Conservation (phyloP, 106 monocot species). For the Dioscorea dumetorum region DNA sequence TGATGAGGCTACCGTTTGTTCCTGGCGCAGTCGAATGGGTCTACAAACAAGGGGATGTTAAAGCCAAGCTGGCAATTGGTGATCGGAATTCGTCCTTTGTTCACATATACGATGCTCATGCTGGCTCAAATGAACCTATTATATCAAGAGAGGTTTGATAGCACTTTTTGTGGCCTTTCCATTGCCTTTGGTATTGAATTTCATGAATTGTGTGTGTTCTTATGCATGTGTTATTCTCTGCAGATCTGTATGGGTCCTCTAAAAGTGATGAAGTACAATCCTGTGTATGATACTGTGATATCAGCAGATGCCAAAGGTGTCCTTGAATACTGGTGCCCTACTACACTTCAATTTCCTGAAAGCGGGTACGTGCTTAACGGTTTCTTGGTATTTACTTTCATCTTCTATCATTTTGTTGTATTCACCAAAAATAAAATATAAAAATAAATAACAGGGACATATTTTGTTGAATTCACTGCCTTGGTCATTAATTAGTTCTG, state of each 20-base stretch:
- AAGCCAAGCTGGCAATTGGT: constrained; percentile 84
- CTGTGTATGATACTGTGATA: constrained; percentile 67
- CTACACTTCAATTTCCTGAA: constrained; percentile 79
- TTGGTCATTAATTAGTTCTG: too few relatives aligned
- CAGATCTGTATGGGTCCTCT: constrained; percentile 81
- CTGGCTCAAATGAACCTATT: constrained; percentile 80
- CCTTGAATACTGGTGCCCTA: constrained; percentile 87
- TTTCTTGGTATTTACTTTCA: too few relatives aligned
- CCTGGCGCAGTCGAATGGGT: constrained; percentile 90
- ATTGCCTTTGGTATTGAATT: neutral
- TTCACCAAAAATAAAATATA: neutral
- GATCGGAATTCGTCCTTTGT: constrained; percentile 59
- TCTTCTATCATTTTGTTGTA: neutral
- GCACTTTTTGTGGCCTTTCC: neutral
- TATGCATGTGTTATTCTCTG: constrained; percentile 8
- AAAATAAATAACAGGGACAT: neutral
- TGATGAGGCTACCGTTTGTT: constrained; percentile 77
- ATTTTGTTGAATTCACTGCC: neutral
- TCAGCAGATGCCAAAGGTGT: constrained; percentile 86
- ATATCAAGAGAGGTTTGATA: constrained; percentile 68
- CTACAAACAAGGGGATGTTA: constrained; percentile 83
- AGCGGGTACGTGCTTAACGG: constrained; percentile 34
- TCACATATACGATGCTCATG: constrained; percentile 77
- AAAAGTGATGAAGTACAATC: constrained; percentile 85
- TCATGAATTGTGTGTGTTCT: neutral